These are phyloP conservation scores for Trichothecium roseum DNA, from an alignment of 2,329 filamentous ascomycete genomes.

Conservation along the genomic window DNA sequence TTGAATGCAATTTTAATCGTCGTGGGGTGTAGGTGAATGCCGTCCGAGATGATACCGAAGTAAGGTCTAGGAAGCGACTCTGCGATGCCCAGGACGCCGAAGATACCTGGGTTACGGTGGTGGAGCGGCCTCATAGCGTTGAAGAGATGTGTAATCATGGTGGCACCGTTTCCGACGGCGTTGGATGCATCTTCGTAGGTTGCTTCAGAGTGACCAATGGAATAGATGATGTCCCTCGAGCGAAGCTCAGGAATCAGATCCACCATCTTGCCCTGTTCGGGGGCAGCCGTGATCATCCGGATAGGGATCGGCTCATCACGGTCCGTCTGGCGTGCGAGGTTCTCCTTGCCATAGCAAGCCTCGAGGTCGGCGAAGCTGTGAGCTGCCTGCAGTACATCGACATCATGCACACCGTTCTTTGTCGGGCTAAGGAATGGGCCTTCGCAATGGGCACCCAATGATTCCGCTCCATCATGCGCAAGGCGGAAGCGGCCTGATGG, in stretches of 20 bases:
- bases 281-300: constrained; percentile 78
- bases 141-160: constrained; percentile 89
- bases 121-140: constrained; percentile 88
- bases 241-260: constrained; percentile 57
- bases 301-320: constrained; percentile 39
- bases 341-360: constrained; percentile 60
- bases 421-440: constrained; percentile 76
- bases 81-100: constrained; percentile 67
- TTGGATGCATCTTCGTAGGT: constrained; percentile 71
- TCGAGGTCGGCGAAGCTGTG: constrained; percentile 55
- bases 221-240: constrained; percentile 59
- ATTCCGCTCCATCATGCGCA: constrained; percentile 66
- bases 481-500: constrained; percentile 53
- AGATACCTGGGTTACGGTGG: constrained; percentile 84
- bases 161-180: constrained; percentile 64
- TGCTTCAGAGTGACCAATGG: constrained; percentile 79
- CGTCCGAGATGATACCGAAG: constrained; percentile 85
- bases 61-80: constrained; percentile 54
- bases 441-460: constrained; percentile 82
- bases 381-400: constrained; percentile 57
- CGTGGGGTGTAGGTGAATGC: constrained; percentile 81
- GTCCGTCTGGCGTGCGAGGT: constrained; percentile 38
- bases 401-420: constrained; percentile 81
- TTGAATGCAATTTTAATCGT: constrained; percentile 84
- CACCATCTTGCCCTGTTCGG: constrained; percentile 65